These are phyloP conservation scores for Globisporangium spinosum DNA, from an alignment of 352 stramenopile species.

Conservation along the genomic window DNA sequence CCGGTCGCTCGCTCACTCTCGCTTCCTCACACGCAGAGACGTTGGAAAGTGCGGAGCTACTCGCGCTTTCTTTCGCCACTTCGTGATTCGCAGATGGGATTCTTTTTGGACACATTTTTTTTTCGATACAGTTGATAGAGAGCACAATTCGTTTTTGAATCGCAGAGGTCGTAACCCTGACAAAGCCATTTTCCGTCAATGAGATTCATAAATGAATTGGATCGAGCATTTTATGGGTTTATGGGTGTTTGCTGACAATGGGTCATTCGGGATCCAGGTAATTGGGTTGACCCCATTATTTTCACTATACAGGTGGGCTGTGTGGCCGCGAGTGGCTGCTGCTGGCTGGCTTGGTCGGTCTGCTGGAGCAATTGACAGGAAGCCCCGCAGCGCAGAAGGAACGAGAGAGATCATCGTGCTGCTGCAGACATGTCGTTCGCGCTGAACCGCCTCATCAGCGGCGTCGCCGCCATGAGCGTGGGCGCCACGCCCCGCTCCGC, in stretches of 20 bases:
- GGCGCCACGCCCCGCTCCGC: constrained; percentile 31
- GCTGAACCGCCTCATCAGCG: constrained; percentile 58
- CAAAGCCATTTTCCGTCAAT: too few relatives aligned
- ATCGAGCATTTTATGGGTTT: background rate
- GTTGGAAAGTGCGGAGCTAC: background rate
- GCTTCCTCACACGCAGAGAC: background rate
- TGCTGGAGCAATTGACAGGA: constrained; percentile 8
- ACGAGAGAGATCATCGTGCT: constrained; percentile 4
- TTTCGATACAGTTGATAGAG: background rate
- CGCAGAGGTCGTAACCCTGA: background rate
- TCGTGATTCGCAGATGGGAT: background rate
- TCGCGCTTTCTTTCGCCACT: background rate
- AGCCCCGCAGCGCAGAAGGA: background rate
- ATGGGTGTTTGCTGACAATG: background rate
- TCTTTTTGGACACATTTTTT: background rate
- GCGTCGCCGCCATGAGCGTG: constrained; percentile 53
- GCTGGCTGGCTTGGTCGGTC: constrained; percentile 1
- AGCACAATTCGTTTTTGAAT: constrained; percentile 12
- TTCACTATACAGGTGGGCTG: too few relatives aligned
- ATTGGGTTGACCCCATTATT: too few relatives aligned
- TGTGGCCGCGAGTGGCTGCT: constrained; percentile 12
- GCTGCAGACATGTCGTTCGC: constrained; percentile 23
- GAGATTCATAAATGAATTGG: too few relatives aligned
- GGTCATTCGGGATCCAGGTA: too few relatives aligned
- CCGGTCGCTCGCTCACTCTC: background rate